These are phyloP conservation scores for Colletotrichum tropicale DNA, from an alignment of 2,329 filamentous ascomycete species.

Conservation along the genomic window DNA sequence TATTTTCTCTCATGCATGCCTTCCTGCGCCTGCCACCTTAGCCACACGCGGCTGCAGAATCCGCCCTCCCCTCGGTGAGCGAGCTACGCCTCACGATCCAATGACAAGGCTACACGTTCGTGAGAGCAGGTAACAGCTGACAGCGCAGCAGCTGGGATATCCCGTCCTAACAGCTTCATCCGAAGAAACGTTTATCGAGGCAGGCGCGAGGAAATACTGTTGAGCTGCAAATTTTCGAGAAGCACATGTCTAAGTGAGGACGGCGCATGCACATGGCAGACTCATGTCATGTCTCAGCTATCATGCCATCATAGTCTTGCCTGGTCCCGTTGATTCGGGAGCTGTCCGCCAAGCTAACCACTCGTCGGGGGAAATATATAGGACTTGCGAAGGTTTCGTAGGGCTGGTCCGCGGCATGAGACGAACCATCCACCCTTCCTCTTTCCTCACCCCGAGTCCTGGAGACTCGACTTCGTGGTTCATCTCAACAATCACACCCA, in stretches of 20 bases:
- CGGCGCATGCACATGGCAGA: not conserved
- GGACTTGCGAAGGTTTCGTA: not conserved
- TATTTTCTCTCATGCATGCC: fast-evolving
- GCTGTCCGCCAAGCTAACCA: not conserved
- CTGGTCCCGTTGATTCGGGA: not conserved
- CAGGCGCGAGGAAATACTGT: not conserved
- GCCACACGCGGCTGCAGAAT: not conserved
- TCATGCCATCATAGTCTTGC: not conserved
- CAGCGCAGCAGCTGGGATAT: not conserved
- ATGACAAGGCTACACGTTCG: slow-evolving; percentile 4
- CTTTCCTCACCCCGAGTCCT: not conserved
- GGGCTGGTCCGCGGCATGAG: not conserved
- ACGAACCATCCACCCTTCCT: not conserved
- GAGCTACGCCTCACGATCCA: not conserved
- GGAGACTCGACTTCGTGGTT: not conserved
- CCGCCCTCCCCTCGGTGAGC: not conserved
- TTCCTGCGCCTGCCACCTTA: not conserved
- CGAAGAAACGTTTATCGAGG: not conserved
- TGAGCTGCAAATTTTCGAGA: not conserved
- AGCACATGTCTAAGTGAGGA: not conserved
- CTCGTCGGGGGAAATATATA: not conserved
- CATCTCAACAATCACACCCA: not conserved
- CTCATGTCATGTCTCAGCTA: not conserved
- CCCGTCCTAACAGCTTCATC: not conserved
- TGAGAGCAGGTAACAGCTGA: not conserved